Percentiles rank a stretch among this genome's conserved stretches.
Conservation (phyloP, 2,329 filamentous ascomycete genomes). For the Paecilomyces sp. region DNA sequence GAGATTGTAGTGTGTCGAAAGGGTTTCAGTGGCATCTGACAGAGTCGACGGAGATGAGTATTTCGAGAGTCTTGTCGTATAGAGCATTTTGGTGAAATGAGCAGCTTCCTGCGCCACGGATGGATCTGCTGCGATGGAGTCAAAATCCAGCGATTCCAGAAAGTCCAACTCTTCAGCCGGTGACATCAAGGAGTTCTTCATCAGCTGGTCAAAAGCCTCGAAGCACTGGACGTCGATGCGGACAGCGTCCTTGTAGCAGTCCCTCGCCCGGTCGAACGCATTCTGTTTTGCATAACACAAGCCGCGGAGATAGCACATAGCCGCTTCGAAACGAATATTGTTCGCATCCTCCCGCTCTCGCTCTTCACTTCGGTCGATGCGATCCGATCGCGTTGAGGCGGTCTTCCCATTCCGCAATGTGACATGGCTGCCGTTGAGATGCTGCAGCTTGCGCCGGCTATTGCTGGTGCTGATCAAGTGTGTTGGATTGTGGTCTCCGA, state of each 20-base stretch:
- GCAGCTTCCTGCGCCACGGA: slow-evolving; percentile 75
- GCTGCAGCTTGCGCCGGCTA: slow-evolving; percentile 62
- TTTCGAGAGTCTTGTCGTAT: slow-evolving; percentile 91
- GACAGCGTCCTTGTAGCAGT: slow-evolving; percentile 97
- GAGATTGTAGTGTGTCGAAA: slow-evolving; percentile 90
- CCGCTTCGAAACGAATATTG: slow-evolving; percentile 82
- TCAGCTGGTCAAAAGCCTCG: slow-evolving; percentile 94
- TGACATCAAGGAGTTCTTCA: slow-evolving; percentile 88
- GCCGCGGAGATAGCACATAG: slow-evolving; percentile 93
- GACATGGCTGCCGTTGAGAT: slow-evolving; percentile 51
- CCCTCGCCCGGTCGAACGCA: slow-evolving; percentile 91
- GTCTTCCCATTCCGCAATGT: slow-evolving; percentile 41
- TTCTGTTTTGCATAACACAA: slow-evolving; percentile 96
- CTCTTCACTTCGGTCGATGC: slow-evolving; percentile 53
- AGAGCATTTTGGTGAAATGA: slow-evolving; percentile 91
- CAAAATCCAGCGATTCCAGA: slow-evolving; percentile 82
- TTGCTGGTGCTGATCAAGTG: slow-evolving; percentile 70
- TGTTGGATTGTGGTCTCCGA: slow-evolving; percentile 90
- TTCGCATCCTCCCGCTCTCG: slow-evolving; percentile 62
- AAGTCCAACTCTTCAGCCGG: slow-evolving; percentile 88
- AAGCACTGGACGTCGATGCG: slow-evolving; percentile 97
- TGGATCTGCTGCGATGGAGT: slow-evolving; percentile 64
- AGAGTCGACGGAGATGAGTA: slow-evolving; percentile 84
- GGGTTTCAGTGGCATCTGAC: slow-evolving; percentile 75
- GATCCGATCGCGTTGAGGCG: slow-evolving; percentile 38